Evolutionary conservation across 495 filamentous ascomycete genomes (phyloP), one percentile per base, ranked within the genome.

Genomic region (Friedmanniomyces simplex): DNA sequence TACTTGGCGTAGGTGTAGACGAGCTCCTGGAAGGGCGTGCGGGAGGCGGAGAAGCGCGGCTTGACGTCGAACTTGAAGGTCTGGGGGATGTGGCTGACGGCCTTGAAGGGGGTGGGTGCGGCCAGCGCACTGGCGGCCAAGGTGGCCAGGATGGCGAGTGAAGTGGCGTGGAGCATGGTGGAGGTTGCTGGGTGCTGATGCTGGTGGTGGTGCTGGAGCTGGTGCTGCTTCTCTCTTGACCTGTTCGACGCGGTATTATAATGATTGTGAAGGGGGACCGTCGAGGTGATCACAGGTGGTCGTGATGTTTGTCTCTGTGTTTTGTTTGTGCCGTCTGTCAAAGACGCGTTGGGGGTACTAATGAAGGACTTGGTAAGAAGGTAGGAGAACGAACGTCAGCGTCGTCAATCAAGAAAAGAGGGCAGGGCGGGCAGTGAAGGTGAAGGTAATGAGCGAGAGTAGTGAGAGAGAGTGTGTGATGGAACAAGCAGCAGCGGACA

Each of bases 1-100:
- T 55, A 53, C 52, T 63, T 63, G 51, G 34, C 39, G 52, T 55
- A 59, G 18, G 61, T 49, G 28, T 22, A 50, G 8, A 22, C 21
- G 24, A 63, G 49, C 37, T 49, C 61, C 16, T 59, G 16, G 45
- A 14, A 12, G 10, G 56, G 50, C 14, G 32, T 30, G 14, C 52
- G 52, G 41, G 18, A 26, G n/a, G 8, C 32, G 7, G 46, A 26
- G 14, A 21, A 6, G 30, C 54, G 60, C 14, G 48, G 48, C 36
- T 55, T 54, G 18, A 37, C 28, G 20, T 22, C 26, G 28, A 54
- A 50, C 11, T 34, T 50, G 55, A 62, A 62, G 20, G 26, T 6
- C 13, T 18, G 41, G 21, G 56, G 58, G 22, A 21, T 4, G 14
- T 34, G 49, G 24, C 13, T 7, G 7, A 46, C 51, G 34, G 49